These are phyloP conservation scores for Crithidia expoeki DNA, from an alignment of 208 protist genomes.

Conservation along the genomic window DNA sequence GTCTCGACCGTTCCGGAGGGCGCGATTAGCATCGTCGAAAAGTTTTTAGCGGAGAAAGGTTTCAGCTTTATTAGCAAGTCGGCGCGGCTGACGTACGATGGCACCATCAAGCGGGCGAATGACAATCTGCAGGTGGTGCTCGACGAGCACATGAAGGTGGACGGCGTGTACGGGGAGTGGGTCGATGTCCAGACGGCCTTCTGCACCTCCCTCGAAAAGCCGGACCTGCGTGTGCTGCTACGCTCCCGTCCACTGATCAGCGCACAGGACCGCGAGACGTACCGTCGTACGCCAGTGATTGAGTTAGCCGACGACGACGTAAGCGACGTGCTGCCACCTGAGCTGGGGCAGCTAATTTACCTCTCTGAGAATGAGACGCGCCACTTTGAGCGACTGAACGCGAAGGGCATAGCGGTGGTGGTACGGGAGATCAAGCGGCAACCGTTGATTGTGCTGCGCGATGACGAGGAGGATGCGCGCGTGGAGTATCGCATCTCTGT, in stretches of 20 bases:
- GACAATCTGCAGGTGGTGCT: conserved; percentile 71
- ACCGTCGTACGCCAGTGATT: conserved; percentile 54
- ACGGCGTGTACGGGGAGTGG: conserved; percentile 71
- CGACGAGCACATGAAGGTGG: conserved; percentile 65
- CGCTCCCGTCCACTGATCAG: conserved; percentile 68
- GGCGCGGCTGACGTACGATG: conserved; percentile 71
- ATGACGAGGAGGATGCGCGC: conserved; percentile 87
- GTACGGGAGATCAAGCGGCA: conserved; percentile 80
- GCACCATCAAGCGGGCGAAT: conserved; percentile 71
- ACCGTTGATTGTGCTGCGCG: conserved; percentile 86
- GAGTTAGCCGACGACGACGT: conserved; percentile 83
- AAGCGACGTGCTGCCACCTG: conserved; percentile 76
- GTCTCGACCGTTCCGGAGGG: conserved; percentile 68
- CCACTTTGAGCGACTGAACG: conserved; percentile 70
- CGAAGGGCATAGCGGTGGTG: conserved; percentile 62
- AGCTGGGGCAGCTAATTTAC: conserved; percentile 90
- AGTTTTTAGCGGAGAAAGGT: conserved; percentile 59
- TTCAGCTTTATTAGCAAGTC: conserved; percentile 50
- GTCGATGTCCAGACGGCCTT: conserved; percentile 80
- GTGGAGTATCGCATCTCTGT: conserved; percentile 80
- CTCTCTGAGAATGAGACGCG: conserved; percentile 85
- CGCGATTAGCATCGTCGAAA: conserved; percentile 46
- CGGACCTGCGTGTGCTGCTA: conserved; percentile 77
- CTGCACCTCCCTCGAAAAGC: conserved; percentile 64
- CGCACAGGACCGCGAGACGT: conserved; percentile 70